Evolutionary conservation across 495 filamentous ascomycete species (phyloP).

Genomic region (Terfezia boudieri): DNA sequence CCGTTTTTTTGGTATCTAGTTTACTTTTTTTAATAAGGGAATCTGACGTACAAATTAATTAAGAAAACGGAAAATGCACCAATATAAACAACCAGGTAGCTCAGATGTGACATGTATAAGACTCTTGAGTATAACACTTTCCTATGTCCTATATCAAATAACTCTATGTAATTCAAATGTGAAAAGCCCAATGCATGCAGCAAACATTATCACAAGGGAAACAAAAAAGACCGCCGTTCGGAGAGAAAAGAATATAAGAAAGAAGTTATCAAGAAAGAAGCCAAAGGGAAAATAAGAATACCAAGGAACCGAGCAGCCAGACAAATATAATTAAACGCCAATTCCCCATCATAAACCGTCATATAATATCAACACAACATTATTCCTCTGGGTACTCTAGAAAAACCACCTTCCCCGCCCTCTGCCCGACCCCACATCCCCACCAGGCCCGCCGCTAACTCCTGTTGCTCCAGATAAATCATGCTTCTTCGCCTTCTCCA

Average conservation of each 20-base stretch:
- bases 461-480: not conserved
- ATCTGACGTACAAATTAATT: too few relatives aligned
- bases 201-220: not conserved
- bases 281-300: not conserved
- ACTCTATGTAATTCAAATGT: too few relatives aligned
- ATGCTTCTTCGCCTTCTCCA: conserved; percentile 31
- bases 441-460: not conserved
- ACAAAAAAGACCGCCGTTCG: not conserved
- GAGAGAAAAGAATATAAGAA: not conserved
- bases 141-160: too few relatives aligned
- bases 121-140: too few relatives aligned
- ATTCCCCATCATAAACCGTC: not conserved
- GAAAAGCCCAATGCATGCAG: too few relatives aligned
- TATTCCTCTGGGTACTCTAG: not conserved
- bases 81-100: too few relatives aligned
- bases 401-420: not conserved
- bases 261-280: not conserved
- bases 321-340: not conserved
- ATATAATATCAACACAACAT: not conserved
- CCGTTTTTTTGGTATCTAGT: too few relatives aligned
- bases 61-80: too few relatives aligned
- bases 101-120: too few relatives aligned
- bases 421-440: not conserved
- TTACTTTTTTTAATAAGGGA: too few relatives aligned
- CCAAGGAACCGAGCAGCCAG: not conserved